Base-by-base conservation (phyloP, 495 filamentous ascomycete genomes). In the Aspergillus avenaceus region DNA sequence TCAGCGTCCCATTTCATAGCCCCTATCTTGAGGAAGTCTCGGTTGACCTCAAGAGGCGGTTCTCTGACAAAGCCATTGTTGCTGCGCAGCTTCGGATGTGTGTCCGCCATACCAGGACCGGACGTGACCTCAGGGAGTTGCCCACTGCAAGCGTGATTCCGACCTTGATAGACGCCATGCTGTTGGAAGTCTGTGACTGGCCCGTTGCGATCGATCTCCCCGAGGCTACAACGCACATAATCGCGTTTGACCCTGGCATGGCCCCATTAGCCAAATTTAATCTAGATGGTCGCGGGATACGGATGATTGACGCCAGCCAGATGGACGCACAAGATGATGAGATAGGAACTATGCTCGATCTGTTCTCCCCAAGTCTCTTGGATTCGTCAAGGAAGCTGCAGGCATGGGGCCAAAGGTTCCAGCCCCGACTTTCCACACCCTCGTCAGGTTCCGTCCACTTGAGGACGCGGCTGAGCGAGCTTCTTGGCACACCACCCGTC, bases 1-100 rank as follows among this genome's bases (percentile, higher is more conserved):
- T 99, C 67, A 96, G 91, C 2, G 87, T 92, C 6, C 93, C 93
- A 7, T 99, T 99, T 75, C 93, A 99, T 72, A 97, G 93, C 75
- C 86, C 86, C 49, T 96, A 96, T 59, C 81, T 99, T 32, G 75
- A 80, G 34, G 81, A 87, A 36, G 91, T 93, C 3, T 85, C 86
- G 12, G 78, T 82, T 40, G 77, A 87, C 37, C 87, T 97, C 47
- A 31, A 31, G 8, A 13, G n/a, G n/a, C 3, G 9, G 9, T 13
- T 31, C 3, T 76, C 86, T 28, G 86, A 95, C 49, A 93, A 97
- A 61, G 74, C 97, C 29, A 87, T 88, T 58, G 83, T 89, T 58
- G 28, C 28, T 11, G 28, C 9, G n/a, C 2, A 3, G 9, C n/a
- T 31, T 8, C 28, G 28, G 8, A 9, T 31, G 3, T 13, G n/a